Conservation (phyloP, 805 yeast species). For the Wickerhamiella slavikovae region DNA sequence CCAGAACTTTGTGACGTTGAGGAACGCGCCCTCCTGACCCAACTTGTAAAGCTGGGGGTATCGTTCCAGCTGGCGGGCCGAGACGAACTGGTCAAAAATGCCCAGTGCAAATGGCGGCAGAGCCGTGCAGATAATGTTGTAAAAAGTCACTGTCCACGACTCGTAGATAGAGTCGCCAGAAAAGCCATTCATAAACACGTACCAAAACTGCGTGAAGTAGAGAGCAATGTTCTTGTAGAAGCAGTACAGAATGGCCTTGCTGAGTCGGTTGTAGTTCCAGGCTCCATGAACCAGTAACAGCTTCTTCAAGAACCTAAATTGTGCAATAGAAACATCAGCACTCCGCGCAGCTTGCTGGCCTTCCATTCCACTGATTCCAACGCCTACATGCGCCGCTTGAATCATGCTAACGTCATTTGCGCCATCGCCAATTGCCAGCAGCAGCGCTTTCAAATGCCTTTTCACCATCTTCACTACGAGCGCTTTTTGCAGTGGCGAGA, state of each 20-base stretch:
- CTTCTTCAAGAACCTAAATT: constrained; percentile 69
- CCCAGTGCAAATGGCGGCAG: constrained; percentile 93
- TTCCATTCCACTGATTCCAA: constrained; percentile 97
- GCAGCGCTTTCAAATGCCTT: constrained; percentile 44
- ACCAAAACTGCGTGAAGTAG: constrained; percentile 98
- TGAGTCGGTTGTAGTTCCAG: constrained; percentile 92
- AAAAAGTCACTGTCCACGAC: constrained; percentile 93
- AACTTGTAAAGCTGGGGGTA: constrained; percentile 84
- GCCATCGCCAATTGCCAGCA: constrained; percentile 95
- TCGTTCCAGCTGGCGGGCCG: constrained; percentile 69
- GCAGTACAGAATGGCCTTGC: constrained; percentile 81
- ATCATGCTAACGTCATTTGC: constrained; percentile 99
- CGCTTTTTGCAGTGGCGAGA: constrained; percentile 93
- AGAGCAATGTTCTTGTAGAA: constrained; percentile 90
- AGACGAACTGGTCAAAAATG: constrained; percentile 88
- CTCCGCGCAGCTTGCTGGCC: constrained; percentile 99
- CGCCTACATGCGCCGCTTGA: constrained; percentile 98
- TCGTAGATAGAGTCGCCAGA: constrained; percentile 94
- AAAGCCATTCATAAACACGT: constrained; percentile 73
- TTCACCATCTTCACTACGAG: constrained; percentile 89
- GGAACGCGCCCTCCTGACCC: constrained; percentile 76
- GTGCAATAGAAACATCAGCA: constrained; percentile 94
- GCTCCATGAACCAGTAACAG: constrained; percentile 83
- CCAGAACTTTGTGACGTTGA: constrained; percentile 87
- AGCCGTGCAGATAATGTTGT: constrained; percentile 85